Evolutionary conservation across 1,284 basidiomycete species (phyloP).

Genomic region (Cryptococcus depauperatus): DNA sequence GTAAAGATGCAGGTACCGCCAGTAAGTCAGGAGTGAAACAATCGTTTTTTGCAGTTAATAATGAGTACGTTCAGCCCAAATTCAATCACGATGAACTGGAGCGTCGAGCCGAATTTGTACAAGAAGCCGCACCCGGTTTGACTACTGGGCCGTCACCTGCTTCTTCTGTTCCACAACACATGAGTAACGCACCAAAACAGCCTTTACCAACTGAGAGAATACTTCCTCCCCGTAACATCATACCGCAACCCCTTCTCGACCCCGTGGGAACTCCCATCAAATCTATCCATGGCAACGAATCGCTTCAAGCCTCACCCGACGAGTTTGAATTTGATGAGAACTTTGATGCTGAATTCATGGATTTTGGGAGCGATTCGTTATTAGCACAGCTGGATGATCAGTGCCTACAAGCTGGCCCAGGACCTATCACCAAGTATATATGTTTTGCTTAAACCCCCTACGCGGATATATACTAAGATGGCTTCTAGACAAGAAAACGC

Average conservation of each 20-base stretch:
- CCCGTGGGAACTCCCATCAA: conserved; percentile 22
- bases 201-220: neutral
- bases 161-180: conserved; percentile 16
- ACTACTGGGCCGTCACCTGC: conserved; percentile 18
- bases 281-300: conserved; percentile 15
- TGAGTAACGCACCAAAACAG: conserved; percentile 9
- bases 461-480: too few relatives aligned
- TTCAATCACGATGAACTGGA: conserved; percentile 66
- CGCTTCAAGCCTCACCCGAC: conserved; percentile 6
- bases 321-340: conserved; percentile 19
- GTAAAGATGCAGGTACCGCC: conserved; percentile 73
- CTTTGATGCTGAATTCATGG: conserved; percentile 30
- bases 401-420: neutral
- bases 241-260: conserved; percentile 3
- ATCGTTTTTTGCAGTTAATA: too few relatives aligned
- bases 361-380: conserved; percentile 25
- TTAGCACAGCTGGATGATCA: conserved; percentile 19
- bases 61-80: conserved; percentile 66
- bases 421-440: too few relatives aligned
- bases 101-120: conserved; percentile 65
- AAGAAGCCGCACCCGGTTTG: conserved; percentile 10
- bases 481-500: too few relatives aligned
- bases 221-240: conserved; percentile 2
- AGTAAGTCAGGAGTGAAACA: too few relatives aligned
- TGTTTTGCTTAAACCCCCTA: too few relatives aligned